Base-by-base conservation (phyloP, 1,284 basidiomycete genomes). In the Caloboletus inedulis region DNA sequence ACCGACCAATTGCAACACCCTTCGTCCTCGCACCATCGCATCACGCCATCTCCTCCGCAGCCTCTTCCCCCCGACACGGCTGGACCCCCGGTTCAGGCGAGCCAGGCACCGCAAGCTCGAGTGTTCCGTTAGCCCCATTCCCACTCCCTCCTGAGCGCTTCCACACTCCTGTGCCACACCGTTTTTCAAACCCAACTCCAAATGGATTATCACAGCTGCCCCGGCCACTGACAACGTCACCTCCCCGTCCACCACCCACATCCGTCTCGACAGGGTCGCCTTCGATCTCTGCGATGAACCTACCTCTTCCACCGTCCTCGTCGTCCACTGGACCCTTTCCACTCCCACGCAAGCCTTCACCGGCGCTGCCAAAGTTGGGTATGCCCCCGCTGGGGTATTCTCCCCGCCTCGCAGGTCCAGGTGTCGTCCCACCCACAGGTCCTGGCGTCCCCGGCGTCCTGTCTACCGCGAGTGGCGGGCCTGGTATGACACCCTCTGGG, bases 11-110 rank as follows among this genome's bases (percentile, higher is more conserved):
- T 29, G 61, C 66, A 34, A 71, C 65, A 14, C 65, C 68, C 4
- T 68, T 68, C 45, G 69, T 67, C 13, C 63, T 68, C 8, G 68
- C 54, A 2, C 68, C 66, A n/a, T 70, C 69, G 10, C 69, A 70
- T 40, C 63, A 60, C 46, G 46, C 49, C 23, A 55, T 66, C 27
- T 49, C 56, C 21, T 65, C 68, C 12, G 29, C 55, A 19, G 43
- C 52, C 1, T 70, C 66, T 21, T 68, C 65, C 2, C 69, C 65
- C 0, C 62, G 65, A 25, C 67, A 64, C 27, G 56, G 53, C 14
- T 70, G 69, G 65, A 49, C 55, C 6, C 58, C 66, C 1, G 49
- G 61, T 33, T 54, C 66, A 30, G 54, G 61, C 29, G 62, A 61
- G 27, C 34, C 59, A 3, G 64, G 60, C 3, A 55, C 54, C 0